Evolutionary conservation across 1,284 basidiomycete genomes (phyloP).

Genomic region (Ganoderma multipileum): DNA sequence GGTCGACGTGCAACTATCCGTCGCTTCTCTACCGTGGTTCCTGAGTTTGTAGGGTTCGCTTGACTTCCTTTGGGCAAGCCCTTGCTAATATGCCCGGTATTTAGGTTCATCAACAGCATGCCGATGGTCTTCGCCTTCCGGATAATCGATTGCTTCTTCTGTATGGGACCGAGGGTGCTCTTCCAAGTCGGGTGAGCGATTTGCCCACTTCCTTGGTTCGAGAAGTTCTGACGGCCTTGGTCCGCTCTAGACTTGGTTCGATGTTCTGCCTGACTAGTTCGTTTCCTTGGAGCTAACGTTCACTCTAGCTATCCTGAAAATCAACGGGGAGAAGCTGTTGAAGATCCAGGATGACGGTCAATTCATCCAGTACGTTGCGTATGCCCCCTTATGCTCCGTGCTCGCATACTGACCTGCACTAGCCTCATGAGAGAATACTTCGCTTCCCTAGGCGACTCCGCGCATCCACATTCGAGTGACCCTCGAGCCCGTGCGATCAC

Average conservation of each 20-base stretch:
- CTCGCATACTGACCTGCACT: slow-evolving; percentile 2
- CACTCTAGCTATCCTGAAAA: slow-evolving; percentile 89
- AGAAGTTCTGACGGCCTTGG: slow-evolving; percentile 10
- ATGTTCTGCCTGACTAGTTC: slow-evolving; percentile 34
- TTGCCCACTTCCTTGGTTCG: slow-evolving; percentile 11
- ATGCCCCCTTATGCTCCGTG: not conserved
- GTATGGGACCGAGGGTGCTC: slow-evolving; percentile 98
- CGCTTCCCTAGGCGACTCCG: slow-evolving; percentile 91
- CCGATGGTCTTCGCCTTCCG: slow-evolving; percentile 99
- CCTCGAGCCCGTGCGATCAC: slow-evolving; percentile 94
- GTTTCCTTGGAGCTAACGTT: slow-evolving; percentile 18
- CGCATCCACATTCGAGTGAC: slow-evolving; percentile 90
- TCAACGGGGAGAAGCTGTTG: slow-evolving; percentile 95
- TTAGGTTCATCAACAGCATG: slow-evolving; percentile 97
- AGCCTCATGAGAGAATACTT: slow-evolving; percentile 97
- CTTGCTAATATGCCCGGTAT: not conserved
- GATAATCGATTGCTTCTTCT: slow-evolving; percentile 99
- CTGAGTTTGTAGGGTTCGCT: slow-evolving; percentile 76
- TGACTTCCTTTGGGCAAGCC: not conserved
- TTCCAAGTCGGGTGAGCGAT: slow-evolving; percentile 92
- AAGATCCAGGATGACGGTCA: slow-evolving; percentile 97
- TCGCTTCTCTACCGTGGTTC: slow-evolving; percentile 99
- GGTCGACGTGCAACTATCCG: slow-evolving; percentile 96
- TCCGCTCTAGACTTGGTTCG: slow-evolving; percentile 47
- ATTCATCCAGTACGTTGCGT: slow-evolving; percentile 84